Conservation (phyloP, 306 rosid species). For the Rubus idaeus region DNA sequence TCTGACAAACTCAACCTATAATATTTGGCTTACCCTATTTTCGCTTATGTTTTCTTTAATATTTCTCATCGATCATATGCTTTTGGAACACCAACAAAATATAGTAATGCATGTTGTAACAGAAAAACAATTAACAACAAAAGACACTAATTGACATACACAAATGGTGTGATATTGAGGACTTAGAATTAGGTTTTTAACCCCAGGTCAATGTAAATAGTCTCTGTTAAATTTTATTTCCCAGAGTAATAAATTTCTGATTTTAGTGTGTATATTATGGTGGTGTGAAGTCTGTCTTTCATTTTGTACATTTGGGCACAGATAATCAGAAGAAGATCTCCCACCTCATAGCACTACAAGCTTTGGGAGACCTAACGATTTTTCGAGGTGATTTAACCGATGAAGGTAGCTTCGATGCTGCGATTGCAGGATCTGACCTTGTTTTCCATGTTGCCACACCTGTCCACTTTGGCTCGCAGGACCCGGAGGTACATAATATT, state of each 20-base stretch:
- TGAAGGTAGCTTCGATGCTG: conserved; percentile 62
- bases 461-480: conserved; percentile 71
- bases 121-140: too few species aligned
- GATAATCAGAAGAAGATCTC: conserved; percentile 53
- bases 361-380: conserved; percentile 56
- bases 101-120: background rate
- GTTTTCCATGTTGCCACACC: conserved; percentile 92
- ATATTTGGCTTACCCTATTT: background rate
- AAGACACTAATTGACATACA: too few species aligned
- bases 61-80: background rate
- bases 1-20: too few species aligned
- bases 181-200: too few species aligned
- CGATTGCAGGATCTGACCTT: conserved; percentile 63
- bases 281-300: background rate
- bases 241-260: background rate
- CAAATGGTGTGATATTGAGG: too few species aligned
- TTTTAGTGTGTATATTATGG: background rate
- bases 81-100: background rate
- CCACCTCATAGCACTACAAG: conserved; percentile 56
- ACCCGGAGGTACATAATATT: conserved; percentile 64
- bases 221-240: background rate
- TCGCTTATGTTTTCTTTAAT: background rate
- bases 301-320: conserved; percentile 26
- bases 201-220: background rate
- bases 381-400: conserved; percentile 63